These are phyloP conservation scores for Trichoderma atrobrunneum DNA, from an alignment of 2,329 filamentous ascomycete species.

Conservation along the genomic window DNA sequence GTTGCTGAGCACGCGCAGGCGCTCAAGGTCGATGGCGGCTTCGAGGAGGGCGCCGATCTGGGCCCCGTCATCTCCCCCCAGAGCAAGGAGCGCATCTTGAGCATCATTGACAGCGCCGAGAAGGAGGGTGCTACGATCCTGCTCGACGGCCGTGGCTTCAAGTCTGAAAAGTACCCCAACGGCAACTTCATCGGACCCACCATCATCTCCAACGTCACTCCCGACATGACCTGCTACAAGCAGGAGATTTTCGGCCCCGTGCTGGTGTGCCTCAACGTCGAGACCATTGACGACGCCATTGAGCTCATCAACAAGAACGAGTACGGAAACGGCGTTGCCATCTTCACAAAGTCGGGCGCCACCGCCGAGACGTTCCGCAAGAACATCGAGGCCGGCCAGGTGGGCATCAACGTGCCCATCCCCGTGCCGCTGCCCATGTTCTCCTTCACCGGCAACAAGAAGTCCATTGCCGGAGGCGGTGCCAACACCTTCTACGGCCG, in stretches of 20 bases:
- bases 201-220: slow-evolving; percentile 76
- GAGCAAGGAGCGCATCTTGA: slow-evolving; percentile 75
- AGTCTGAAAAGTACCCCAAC: slow-evolving; percentile 74
- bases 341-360: slow-evolving; percentile 76
- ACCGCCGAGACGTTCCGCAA: slow-evolving; percentile 76
- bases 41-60: slow-evolving; percentile 75
- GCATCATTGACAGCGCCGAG: slow-evolving; percentile 72
- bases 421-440: slow-evolving; percentile 70
- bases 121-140: slow-evolving; percentile 77
- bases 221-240: slow-evolving; percentile 78
- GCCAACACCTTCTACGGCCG: slow-evolving; percentile 94
- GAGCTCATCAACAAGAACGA: slow-evolving; percentile 81
- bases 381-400: slow-evolving; percentile 80
- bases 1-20: slow-evolving; percentile 71
- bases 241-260: slow-evolving; percentile 87
- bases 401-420: slow-evolving; percentile 82
- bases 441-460: slow-evolving; percentile 78
- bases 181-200: slow-evolving; percentile 85
- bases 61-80: slow-evolving; percentile 79
- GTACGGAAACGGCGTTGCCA: slow-evolving; percentile 82
- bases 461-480: slow-evolving; percentile 85
- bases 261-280: slow-evolving; percentile 74
- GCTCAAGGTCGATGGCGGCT: slow-evolving; percentile 75
- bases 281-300: slow-evolving; percentile 76
- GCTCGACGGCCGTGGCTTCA: slow-evolving; percentile 75